Conservation (phyloP, 768 basidiomycete genomes). For the Lactarius hatsudake region DNA sequence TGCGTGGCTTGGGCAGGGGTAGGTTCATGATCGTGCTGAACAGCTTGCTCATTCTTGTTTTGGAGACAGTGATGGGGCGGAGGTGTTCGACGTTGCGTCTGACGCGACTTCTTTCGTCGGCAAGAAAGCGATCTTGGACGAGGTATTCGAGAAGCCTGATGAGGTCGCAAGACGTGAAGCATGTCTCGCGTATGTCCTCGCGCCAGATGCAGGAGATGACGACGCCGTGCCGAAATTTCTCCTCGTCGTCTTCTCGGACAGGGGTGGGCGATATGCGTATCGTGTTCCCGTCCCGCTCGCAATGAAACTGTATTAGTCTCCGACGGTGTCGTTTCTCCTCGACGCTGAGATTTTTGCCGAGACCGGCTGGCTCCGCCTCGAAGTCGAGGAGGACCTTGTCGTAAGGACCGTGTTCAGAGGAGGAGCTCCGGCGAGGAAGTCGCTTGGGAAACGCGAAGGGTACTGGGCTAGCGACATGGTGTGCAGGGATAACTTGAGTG, state of each 20-base stretch:
- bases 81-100: constrained; percentile 92
- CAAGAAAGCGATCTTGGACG: constrained; percentile 71
- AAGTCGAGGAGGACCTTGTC: constrained; percentile 60
- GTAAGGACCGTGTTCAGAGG: constrained; percentile 37
- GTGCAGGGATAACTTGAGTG: neutral
- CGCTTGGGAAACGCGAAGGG: neutral
- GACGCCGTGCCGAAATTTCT: constrained; percentile 53
- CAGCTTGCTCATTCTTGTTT: constrained; percentile 77
- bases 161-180: constrained; percentile 93
- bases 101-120: constrained; percentile 97
- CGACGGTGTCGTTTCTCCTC: constrained; percentile 69
- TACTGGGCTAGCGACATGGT: neutral
- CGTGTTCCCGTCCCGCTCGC: constrained; percentile 70
- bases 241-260: constrained; percentile 71
- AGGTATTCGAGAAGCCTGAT: constrained; percentile 88
- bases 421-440: constrained; percentile 29
- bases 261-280: constrained; percentile 71
- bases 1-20: constrained; percentile 88
- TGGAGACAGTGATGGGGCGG: constrained; percentile 85
- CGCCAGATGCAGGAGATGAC: constrained; percentile 96
- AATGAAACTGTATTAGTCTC: constrained; percentile 83
- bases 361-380: constrained; percentile 50
- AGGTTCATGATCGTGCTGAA: constrained; percentile 98
- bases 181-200: constrained; percentile 71
- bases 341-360: constrained; percentile 57